Evolutionary conservation across 2,329 filamentous ascomycete genomes (phyloP).

Genomic region (Chaetomiaceae sp.): DNA sequence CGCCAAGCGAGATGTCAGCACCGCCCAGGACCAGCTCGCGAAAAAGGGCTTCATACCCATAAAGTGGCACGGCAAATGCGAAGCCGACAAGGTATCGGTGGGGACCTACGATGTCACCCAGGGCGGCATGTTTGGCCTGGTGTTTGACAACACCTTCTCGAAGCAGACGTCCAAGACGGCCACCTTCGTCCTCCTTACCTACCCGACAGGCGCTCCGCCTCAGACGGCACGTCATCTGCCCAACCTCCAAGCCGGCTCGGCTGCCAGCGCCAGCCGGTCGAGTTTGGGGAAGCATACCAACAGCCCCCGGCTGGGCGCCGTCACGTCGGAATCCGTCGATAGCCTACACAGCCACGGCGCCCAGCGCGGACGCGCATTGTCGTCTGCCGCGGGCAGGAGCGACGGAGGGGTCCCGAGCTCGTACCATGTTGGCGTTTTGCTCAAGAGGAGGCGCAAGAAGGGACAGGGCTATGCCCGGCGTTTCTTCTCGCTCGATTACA

Average conservation of each 20-base stretch:
- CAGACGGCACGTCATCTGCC: constrained; percentile 69
- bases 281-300: constrained; percentile 46
- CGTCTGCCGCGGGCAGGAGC: constrained; percentile 45
- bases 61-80: constrained; percentile 90
- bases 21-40: constrained; percentile 59
- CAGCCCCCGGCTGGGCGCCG: constrained; percentile 43
- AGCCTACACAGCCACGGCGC: constrained; percentile 53
- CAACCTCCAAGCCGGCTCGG: constrained; percentile 45
- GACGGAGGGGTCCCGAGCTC: constrained; percentile 44
- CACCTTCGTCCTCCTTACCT: constrained; percentile 90
- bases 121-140: constrained; percentile 90
- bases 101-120: constrained; percentile 81
- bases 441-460: constrained; percentile 88
- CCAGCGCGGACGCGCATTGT: constrained; percentile 36
- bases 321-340: constrained; percentile 54
- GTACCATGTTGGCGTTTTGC: constrained; percentile 78
- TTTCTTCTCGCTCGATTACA: constrained; percentile 95
- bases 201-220: constrained; percentile 76
- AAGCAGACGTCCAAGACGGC: constrained; percentile 92
- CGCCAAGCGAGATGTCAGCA: constrained; percentile 53
- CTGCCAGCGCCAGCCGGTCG: constrained; percentile 43
- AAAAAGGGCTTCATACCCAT: constrained; percentile 65
- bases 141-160: constrained; percentile 98
- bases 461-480: constrained; percentile 89
- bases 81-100: constrained; percentile 91